phyloP scores from a whole-genome alignment of 148 eudicot genomes.

The Diospyros kaki region DNA sequence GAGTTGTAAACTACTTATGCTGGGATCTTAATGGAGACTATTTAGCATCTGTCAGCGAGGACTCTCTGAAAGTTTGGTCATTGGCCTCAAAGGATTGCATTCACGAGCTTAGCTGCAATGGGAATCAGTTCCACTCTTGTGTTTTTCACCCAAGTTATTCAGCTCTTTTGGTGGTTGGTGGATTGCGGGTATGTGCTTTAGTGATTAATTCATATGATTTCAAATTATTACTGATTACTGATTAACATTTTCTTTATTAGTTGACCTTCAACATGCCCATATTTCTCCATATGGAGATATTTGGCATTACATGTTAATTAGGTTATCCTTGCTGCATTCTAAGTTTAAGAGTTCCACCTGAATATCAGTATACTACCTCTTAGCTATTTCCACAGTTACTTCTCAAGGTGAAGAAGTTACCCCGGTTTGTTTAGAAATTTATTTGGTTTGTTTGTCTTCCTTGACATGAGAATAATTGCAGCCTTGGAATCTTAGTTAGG shows the following conservation, averaged over 20 bases:
- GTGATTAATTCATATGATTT: not conserved
- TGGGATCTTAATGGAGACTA: constrained; percentile 86
- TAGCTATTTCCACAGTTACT: no score
- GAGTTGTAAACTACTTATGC: constrained; percentile 70
- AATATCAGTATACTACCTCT: no score
- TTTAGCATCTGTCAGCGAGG: constrained; percentile 80
- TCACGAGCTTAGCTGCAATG: constrained; percentile 71
- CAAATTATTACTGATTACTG: not conserved
- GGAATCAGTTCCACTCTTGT: constrained; percentile 91
- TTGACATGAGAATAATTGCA: no score
- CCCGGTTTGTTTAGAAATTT: not conserved
- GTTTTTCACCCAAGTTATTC: constrained; percentile 88
- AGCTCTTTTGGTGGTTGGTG: constrained; percentile 86
- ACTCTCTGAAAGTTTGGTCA: constrained; percentile 90
- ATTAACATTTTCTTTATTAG: not conserved
- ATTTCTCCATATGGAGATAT: not conserved
- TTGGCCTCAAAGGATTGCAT: constrained; percentile 66
- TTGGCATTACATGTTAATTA: not conserved
- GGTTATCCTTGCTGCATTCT: not conserved
- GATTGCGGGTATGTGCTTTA: constrained; percentile 60
- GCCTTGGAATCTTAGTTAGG: not conserved
- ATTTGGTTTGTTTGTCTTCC: not conserved
- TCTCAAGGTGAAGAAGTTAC: no score
- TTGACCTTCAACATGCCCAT: not conserved
- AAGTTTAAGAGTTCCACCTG: no score